phyloP scores from a whole-genome alignment of 1,284 basidiomycete species.

The Fomes fomentarius region DNA sequence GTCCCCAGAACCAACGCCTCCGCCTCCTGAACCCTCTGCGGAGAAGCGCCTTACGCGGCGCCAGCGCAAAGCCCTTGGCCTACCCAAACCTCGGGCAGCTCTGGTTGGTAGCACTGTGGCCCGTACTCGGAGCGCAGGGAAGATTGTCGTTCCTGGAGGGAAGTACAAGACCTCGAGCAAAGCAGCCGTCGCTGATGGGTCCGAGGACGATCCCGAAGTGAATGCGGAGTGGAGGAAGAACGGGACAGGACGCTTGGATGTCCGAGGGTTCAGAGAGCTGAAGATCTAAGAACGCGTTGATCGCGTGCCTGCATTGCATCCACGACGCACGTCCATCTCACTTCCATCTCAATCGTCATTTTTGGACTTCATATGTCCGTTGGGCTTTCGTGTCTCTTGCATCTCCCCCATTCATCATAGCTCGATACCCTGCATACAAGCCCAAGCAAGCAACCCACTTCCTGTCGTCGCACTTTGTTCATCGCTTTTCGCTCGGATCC shows the following conservation, averaged over 20 bases:
- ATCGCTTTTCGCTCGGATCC: slow-evolving; percentile 11
- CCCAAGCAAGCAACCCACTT: slow-evolving; percentile 10
- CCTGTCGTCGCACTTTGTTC: slow-evolving; percentile 8
- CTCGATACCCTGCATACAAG: slow-evolving; percentile 11
- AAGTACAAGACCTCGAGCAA: slow-evolving; percentile 38
- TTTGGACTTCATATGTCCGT: slow-evolving; percentile 11
- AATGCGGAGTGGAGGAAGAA: slow-evolving; percentile 71
- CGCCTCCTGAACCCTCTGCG: slow-evolving; percentile 32
- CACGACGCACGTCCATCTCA: slow-evolving; percentile 11
- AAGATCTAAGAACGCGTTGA: slow-evolving; percentile 56
- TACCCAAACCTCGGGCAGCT: slow-evolving; percentile 54
- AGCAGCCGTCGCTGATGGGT: slow-evolving; percentile 28
- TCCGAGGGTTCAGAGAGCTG: slow-evolving; percentile 79
- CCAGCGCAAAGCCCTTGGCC: slow-evolving; percentile 66
- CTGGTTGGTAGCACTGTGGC: slow-evolving; percentile 31
- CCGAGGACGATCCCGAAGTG: slow-evolving; percentile 35
- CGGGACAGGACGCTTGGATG: slow-evolving; percentile 75
- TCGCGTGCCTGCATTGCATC: slow-evolving; percentile 10
- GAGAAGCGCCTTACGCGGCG: slow-evolving; percentile 56
- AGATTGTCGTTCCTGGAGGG: slow-evolving; percentile 63
- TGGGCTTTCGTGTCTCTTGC: slow-evolving; percentile 6
- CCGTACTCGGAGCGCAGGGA: slow-evolving; percentile 42
- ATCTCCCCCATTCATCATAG: slow-evolving; percentile 1
- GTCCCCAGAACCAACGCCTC: slow-evolving; percentile 41
- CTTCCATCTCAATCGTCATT: slow-evolving; percentile 17